These are phyloP conservation scores for Nitzschia sp. DNA, from an alignment of 108 stramenopile genomes.

Conservation along the genomic window DNA sequence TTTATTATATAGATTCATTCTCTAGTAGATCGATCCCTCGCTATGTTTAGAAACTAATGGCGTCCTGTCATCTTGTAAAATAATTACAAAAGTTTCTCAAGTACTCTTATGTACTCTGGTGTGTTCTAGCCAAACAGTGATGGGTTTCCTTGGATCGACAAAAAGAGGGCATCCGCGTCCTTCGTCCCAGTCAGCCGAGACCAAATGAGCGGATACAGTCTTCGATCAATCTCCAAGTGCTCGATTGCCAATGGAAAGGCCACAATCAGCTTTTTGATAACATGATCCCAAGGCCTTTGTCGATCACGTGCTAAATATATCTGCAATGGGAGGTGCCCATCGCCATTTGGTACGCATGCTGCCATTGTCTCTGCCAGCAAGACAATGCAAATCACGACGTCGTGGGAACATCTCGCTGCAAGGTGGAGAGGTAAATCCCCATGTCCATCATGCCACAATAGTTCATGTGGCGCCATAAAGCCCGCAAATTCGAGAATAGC, in stretches of 20 bases:
- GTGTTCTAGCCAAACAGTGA: not conserved
- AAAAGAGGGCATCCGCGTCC: not conserved
- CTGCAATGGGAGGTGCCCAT: constrained; percentile 13
- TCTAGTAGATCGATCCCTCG: too few species aligned
- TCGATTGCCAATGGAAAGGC: constrained; percentile 32
- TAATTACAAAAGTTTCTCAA: too few species aligned
- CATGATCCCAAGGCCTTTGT: not conserved
- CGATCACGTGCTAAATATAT: not conserved
- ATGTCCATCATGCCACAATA: constrained; percentile 17
- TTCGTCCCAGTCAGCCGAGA: constrained; percentile 1
- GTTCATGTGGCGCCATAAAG: constrained; percentile 27
- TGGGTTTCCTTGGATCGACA: constrained; percentile 9
- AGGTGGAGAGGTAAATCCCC: constrained; percentile 37
- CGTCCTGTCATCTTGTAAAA: too few species aligned
- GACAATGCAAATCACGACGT: not conserved
- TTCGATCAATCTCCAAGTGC: constrained; percentile 20
- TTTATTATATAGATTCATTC: too few species aligned
- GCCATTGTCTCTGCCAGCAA: constrained; percentile 14
- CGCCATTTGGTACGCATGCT: constrained; percentile 11
- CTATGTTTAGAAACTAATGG: too few species aligned
- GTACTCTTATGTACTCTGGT: too few species aligned
- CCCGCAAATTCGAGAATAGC: constrained; percentile 40
- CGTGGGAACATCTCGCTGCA: constrained; percentile 1
- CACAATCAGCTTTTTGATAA: constrained; percentile 7
- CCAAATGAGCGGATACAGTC: constrained; percentile 29